phyloP scores from a whole-genome alignment of 805 yeast species.

The Starmerella stigmatis region DNA sequence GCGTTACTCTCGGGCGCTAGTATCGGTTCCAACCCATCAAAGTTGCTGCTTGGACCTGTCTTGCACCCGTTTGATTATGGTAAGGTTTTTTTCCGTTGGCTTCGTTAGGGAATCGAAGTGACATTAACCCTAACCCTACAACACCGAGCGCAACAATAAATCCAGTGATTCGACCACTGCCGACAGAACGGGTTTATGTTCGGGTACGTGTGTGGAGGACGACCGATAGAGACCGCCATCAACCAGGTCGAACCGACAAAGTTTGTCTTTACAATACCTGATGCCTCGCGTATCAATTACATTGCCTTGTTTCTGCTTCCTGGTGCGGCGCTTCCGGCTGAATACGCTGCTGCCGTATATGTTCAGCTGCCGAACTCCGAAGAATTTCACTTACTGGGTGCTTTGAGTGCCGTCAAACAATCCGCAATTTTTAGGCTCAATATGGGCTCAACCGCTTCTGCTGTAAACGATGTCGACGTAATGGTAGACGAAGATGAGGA shows the following conservation, averaged over 20 bases:
- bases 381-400: conserved; percentile 33
- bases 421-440: conserved; percentile 84
- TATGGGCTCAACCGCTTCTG: conserved; percentile 28
- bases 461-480: conserved; percentile 41
- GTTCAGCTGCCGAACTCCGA: conserved; percentile 60
- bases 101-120: neutral
- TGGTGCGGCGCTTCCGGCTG: conserved; percentile 55
- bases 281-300: conserved; percentile 61
- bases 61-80: conserved; percentile 3
- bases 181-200: conserved; percentile 50
- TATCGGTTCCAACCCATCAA: conserved; percentile 16
- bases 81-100: neutral
- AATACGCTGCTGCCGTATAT: conserved; percentile 72
- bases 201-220: conserved; percentile 67
- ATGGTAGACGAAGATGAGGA: conserved; percentile 44
- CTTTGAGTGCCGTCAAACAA: conserved; percentile 48
- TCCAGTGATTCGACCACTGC: too few species aligned
- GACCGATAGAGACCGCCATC: conserved; percentile 40
- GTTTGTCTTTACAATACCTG: conserved; percentile 51
- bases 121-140: neutral
- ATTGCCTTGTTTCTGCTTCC: conserved; percentile 80
- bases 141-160: too few species aligned
- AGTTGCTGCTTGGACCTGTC: neutral
- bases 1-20: conserved; percentile 20
- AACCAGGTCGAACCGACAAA: conserved; percentile 59